A percentile compares a stretch with the other conserved stretches of the same genome.
Conservation (phyloP, 2,329 filamentous ascomycete species). For the Xylariaceae sp. region DNA sequence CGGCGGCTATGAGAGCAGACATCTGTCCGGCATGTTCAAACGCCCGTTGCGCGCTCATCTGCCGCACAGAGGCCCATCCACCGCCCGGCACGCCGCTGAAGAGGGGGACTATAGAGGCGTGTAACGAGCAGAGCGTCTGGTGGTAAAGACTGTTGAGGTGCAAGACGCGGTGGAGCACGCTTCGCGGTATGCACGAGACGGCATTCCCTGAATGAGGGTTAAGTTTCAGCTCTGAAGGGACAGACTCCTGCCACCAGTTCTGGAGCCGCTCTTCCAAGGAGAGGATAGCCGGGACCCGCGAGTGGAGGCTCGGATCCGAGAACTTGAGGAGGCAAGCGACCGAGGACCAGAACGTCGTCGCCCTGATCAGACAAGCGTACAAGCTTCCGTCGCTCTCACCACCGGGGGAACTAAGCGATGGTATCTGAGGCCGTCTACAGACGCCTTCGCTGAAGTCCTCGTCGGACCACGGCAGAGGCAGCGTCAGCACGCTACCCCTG, state of each 20-base stretch:
- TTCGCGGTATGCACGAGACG: not conserved
- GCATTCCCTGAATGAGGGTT: no score
- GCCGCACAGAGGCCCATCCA: slow-evolving; percentile 1
- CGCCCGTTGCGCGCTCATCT: slow-evolving; percentile 4
- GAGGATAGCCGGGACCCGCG: slow-evolving; percentile 3
- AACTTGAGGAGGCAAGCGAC: slow-evolving; percentile 2
- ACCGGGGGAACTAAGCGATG: slow-evolving; percentile 1
- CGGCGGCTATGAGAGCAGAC: slow-evolving; percentile 2
- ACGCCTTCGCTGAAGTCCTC: slow-evolving; percentile 3
- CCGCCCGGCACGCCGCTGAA: slow-evolving; percentile 4
- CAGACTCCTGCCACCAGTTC: slow-evolving; percentile 3
- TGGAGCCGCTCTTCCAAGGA: slow-evolving; percentile 4
- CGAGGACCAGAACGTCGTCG: slow-evolving; percentile 4
- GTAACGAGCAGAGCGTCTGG: slow-evolving; percentile 4
- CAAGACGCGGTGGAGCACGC: not conserved
- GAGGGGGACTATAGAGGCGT: slow-evolving; percentile 4
- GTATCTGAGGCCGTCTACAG: not conserved
- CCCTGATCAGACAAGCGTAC: slow-evolving; percentile 4
- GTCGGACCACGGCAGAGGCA: slow-evolving; percentile 6
- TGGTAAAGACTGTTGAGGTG: slow-evolving; percentile 6
- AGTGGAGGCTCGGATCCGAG: slow-evolving; percentile 1
- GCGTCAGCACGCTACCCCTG: not conserved
- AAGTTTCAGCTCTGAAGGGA: slow-evolving; percentile 2
- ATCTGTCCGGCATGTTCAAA: slow-evolving; percentile 7
- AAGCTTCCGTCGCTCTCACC: not conserved